Evolutionary conservation across 1,139 yeast species (phyloP), one percentile per base, ranked within the genome.

Genomic region (Kodamaea alishanica): DNA sequence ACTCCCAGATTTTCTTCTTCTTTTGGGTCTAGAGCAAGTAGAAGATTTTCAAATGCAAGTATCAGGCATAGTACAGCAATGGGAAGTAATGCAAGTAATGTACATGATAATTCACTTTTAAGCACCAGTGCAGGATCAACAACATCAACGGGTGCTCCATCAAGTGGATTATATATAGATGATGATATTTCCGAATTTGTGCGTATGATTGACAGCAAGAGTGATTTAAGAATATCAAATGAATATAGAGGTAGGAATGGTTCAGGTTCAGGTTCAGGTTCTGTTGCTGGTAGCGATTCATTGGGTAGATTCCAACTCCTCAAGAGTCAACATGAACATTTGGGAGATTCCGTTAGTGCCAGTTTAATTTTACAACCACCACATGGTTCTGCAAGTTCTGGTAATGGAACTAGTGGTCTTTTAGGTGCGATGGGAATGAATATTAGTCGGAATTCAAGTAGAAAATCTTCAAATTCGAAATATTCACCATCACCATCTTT

Each of bases 111-210:
- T 11, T 57, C 62, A 6, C 43, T 58, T 26, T 48, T 65, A 29
- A 70, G 65, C 3, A 59, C 69, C 5, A 63, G 69, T 39, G 56
- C 64, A 6, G 72, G 67, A 1, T 72, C 66, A 71, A 49, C 47
- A 8, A 44, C 53, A 8, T 53, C 64, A n/a, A 57, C 65, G 1
- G 66, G 58, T 22, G 61, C 65, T 1, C 73, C 75, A 6, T 51
- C 63, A 30, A 67, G 73, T 47, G 75, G 76, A 4, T 49, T 70
- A 8, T 67, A 69, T 45, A 61, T 64, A 23, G 89, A 82, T 48
- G 89, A 85, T 42, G 96, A 85, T 50, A 70, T 89, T 24, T 78
- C 84, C 41, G 88, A 84, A 39, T 90, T 90, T 65, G 86, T 90
- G 37, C 75, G 80, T 47, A 71, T 88, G 77, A 77, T 90, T 35